Base-by-base conservation (phyloP, 495 filamentous ascomycete genomes). In the Penicillium subrubescens region DNA sequence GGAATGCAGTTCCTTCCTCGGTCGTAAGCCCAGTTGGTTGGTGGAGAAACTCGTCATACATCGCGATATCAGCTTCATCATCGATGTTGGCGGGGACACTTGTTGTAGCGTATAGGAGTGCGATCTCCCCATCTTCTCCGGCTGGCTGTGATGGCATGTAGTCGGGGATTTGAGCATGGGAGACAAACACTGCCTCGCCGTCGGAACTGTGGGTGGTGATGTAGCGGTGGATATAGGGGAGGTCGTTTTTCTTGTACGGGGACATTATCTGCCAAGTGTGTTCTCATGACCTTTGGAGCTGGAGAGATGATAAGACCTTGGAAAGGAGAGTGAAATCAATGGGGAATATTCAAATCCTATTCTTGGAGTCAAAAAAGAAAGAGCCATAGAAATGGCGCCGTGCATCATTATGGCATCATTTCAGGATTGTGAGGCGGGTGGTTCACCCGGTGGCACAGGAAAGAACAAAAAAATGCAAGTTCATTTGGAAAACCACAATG, bases 161-260 rank as follows among this genome's bases (percentile, higher is more conserved):
- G 33, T 74, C 64, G 10, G 77, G 74, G 46, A 83, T 41, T 63
- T 75, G 70, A 0, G 72, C 63, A 39, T 72, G 70, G 53, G 76
- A 76, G 8, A 78, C 60, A 60, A 81, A 83, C 35, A 81, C 67
- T 54, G 81, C 70, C 56, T 74, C 66, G 69, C 78, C 77, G 31
- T 77, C 71, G 43, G 57, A 66, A 65, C 71, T 74, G 76, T 79
- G 77, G 34, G 75, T 74, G 25, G 78, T 80, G 57, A 80, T 81
- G 66, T 75, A 78, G 59, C 77, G 75, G 61, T 73, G 75, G 68
- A 79, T 78, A 23, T 71, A 57, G 14, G 75, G 75, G 67, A 77
- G 75, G 43, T 72, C 59, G 60, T 72, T 71, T 37, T 63, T 61
- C 43, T 69, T 63, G 57, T 66, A 62, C 17, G 44, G 8, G 48